Evolutionary conservation across 2,329 filamentous ascomycete species (phyloP).

Genomic region (Claviceps quebecensis): DNA sequence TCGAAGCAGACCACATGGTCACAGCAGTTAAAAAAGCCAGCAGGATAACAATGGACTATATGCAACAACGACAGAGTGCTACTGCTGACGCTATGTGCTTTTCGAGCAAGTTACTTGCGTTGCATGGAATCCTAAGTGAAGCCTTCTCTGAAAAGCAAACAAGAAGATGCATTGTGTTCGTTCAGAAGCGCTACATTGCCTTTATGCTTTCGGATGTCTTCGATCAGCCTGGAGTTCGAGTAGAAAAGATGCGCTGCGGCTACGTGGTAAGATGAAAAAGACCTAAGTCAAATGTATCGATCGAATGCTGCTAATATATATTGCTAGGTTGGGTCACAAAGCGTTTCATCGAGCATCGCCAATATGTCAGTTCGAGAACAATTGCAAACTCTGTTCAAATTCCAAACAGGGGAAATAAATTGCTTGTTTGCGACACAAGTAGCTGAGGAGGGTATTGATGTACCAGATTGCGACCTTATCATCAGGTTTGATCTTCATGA

Average conservation of each 20-base stretch:
- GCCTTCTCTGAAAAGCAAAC: constrained; percentile 47
- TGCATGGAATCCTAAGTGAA: constrained; percentile 45
- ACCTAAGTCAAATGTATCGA: background rate
- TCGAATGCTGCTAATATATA: background rate
- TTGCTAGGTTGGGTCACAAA: constrained; percentile 17
- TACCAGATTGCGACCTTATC: constrained; percentile 53
- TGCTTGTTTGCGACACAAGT: constrained; percentile 55
- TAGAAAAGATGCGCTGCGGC: constrained; percentile 44
- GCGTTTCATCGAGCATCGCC: constrained; percentile 31
- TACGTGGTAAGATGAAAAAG: constrained; percentile 38
- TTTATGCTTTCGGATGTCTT: constrained; percentile 59
- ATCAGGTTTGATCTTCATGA: constrained; percentile 74
- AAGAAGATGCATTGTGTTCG: constrained; percentile 70
- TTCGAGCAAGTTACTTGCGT: constrained; percentile 57
- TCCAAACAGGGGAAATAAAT: constrained; percentile 44
- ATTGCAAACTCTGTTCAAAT: constrained; percentile 54
- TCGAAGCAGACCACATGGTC: background rate
- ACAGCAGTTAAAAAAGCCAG: background rate
- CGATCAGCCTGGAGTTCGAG: constrained; percentile 34
- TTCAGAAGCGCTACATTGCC: constrained; percentile 65
- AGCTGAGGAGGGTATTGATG: constrained; percentile 53
- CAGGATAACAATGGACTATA: background rate
- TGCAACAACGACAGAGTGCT: background rate
- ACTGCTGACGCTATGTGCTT: constrained; percentile 25
- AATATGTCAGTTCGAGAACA: constrained; percentile 61